Percentiles rank a stretch among this genome's conserved stretches.
Conservation (phyloP, 2,329 filamentous ascomycete species). For the Conoideocrella luteorostrata region DNA sequence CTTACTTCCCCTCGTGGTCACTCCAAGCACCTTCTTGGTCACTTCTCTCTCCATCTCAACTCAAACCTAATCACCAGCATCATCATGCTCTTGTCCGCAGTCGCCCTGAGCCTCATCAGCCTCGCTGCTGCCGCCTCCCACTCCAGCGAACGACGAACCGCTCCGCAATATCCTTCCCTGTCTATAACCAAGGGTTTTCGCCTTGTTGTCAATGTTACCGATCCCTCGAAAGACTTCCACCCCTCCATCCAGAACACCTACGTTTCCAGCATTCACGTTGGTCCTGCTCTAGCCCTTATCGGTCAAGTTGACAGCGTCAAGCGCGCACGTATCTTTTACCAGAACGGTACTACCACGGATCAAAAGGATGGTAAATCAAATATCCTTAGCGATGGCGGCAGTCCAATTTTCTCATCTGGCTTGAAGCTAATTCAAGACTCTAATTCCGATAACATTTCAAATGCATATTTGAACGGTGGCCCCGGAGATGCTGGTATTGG, state of each 20-base stretch:
- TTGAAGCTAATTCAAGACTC: constrained; percentile 21
- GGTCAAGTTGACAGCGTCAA: constrained; percentile 25
- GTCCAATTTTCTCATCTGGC: constrained; percentile 29
- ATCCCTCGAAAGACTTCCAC: constrained; percentile 27
- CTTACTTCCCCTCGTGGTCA: too few relatives aligned
- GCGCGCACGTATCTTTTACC: constrained; percentile 34
- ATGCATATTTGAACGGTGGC: constrained; percentile 21
- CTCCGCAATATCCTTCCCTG: constrained; percentile 10
- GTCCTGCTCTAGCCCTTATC: constrained; percentile 32
- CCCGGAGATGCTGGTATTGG: constrained; percentile 25
- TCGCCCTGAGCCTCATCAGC: constrained; percentile 13
- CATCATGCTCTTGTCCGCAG: neutral
- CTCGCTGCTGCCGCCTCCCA: constrained; percentile 17
- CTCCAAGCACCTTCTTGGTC: too few relatives aligned
- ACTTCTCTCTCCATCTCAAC: too few relatives aligned
- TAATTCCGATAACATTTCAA: constrained; percentile 23
- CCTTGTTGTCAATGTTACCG: constrained; percentile 37
- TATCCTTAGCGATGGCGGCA: constrained; percentile 32
- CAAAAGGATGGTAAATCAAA: constrained; percentile 18
- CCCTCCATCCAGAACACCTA: constrained; percentile 31
- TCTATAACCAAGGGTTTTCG: constrained; percentile 25
- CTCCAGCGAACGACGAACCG: constrained; percentile 3
- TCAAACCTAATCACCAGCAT: neutral
- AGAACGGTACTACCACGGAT: constrained; percentile 37
- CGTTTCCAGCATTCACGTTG: constrained; percentile 33